Evolutionary conservation across 2,329 filamentous ascomycete species (phyloP).

Genomic region (Microthyrium microscopicum): DNA sequence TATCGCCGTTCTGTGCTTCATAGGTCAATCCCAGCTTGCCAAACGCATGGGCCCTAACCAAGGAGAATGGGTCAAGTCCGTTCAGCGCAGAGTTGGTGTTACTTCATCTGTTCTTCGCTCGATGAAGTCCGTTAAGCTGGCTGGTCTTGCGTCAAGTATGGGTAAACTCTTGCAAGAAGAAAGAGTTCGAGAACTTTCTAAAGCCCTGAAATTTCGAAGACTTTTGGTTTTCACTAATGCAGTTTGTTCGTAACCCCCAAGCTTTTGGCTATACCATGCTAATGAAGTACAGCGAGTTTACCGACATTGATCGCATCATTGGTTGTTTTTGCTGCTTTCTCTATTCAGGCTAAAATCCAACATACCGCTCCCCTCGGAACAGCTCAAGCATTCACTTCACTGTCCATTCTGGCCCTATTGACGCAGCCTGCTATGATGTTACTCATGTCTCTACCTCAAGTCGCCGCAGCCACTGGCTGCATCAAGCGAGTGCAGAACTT

Average conservation of each 20-base stretch:
- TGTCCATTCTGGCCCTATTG: slow-evolving; percentile 1
- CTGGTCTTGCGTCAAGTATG: slow-evolving; percentile 2
- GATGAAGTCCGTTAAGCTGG: slow-evolving; percentile 4
- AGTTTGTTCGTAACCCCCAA: neutral
- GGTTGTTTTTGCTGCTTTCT: slow-evolving; percentile 2
- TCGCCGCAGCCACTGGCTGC: slow-evolving; percentile 4
- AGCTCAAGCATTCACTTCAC: slow-evolving; percentile 5
- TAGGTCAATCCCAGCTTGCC: neutral
- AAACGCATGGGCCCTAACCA: slow-evolving; percentile 2
- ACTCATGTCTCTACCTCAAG: neutral
- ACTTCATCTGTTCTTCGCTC: slow-evolving; percentile 1
- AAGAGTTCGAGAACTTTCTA: slow-evolving; percentile 1
- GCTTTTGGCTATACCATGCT: neutral
- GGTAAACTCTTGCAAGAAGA: slow-evolving; percentile 2
- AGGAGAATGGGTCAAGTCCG: slow-evolving; percentile 1
- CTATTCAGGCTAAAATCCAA: slow-evolving; percentile 2
- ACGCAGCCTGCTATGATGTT: neutral
- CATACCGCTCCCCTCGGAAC: neutral
- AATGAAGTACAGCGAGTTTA: neutral
- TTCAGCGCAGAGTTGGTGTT: slow-evolving; percentile 3
- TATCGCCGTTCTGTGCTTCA: slow-evolving; percentile 1
- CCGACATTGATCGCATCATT: neutral
- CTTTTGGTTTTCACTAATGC: neutral
- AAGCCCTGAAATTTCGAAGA: neutral
- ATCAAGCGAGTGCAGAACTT: slow-evolving; percentile 3